Percentiles rank a stretch among this genome's conserved stretches.
Conservation (phyloP, 2,329 filamentous ascomycete genomes). For the Davidsoniella neocaledoniae region DNA sequence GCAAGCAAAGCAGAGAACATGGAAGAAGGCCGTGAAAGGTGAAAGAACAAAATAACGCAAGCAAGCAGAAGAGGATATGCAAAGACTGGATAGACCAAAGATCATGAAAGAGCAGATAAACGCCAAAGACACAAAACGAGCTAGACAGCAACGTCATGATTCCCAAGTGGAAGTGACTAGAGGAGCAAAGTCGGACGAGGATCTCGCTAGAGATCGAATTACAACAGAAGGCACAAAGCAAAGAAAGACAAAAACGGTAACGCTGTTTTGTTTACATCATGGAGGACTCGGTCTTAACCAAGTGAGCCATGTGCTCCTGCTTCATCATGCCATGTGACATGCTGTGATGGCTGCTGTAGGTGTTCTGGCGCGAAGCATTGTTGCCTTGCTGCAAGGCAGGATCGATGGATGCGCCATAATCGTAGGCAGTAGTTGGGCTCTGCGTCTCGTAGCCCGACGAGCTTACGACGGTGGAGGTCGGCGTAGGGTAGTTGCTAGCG, state of each 20-base stretch:
- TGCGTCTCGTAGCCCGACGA: slow-evolving; percentile 11
- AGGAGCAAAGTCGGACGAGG: too few species aligned
- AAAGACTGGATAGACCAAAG: not conserved
- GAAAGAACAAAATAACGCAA: too few species aligned
- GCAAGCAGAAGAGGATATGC: too few species aligned
- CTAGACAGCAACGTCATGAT: too few species aligned
- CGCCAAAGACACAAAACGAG: not conserved
- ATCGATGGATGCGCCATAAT: slow-evolving; percentile 44
- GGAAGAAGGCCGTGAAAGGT: not conserved
- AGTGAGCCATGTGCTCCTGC: slow-evolving; percentile 7
- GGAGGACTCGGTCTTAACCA: slow-evolving; percentile 8
- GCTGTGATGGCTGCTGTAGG: slow-evolving; percentile 2
- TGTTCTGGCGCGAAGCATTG: not conserved
- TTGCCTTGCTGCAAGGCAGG: slow-evolving; percentile 35
- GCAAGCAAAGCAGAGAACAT: not conserved
- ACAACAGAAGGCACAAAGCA: not conserved
- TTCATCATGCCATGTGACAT: slow-evolving; percentile 6
- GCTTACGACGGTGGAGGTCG: slow-evolving; percentile 8
- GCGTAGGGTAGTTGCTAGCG: slow-evolving; percentile 10
- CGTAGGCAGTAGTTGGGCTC: slow-evolving; percentile 20
- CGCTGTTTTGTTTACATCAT: slow-evolving; percentile 4
- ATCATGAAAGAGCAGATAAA: not conserved
- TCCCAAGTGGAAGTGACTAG: too few species aligned
- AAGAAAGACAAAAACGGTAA: not conserved
- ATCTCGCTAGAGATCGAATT: too few species aligned